Conservation (phyloP, 2,329 filamentous ascomycete species). For the Coniochaeta sp. region DNA sequence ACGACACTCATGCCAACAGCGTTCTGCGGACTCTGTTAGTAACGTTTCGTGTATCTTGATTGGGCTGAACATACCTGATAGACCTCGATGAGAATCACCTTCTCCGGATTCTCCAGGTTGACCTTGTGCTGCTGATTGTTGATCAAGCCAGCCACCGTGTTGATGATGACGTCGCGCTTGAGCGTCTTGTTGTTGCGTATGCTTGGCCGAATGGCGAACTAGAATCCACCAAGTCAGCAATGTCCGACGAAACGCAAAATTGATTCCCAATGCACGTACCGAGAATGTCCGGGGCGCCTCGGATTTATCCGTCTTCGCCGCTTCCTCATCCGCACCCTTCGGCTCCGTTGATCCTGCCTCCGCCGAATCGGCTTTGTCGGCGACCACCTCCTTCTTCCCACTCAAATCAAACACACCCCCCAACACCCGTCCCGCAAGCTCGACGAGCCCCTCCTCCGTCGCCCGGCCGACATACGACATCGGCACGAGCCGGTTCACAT, state of each 20-base stretch:
- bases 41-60: background rate
- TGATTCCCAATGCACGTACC: conserved; percentile 26
- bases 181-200: conserved; percentile 67
- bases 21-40: conserved; percentile 39
- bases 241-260: background rate
- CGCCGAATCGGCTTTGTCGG: background rate
- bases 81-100: conserved; percentile 72
- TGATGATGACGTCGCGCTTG: conserved; percentile 63
- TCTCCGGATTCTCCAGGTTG: conserved; percentile 69
- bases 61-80: conserved; percentile 56
- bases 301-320: background rate
- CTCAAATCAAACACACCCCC: conserved; percentile 52
- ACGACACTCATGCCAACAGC: conserved; percentile 76
- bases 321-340: conserved; percentile 6
- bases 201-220: conserved; percentile 82
- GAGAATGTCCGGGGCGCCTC: conserved; percentile 23
- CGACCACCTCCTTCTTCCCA: conserved; percentile 11
- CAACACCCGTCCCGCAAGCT: conserved; percentile 57
- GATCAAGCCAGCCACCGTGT: conserved; percentile 60
- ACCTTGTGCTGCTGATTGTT: conserved; percentile 62
- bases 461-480: conserved; percentile 53
- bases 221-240: background rate
- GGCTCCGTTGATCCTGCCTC: conserved; percentile 7
- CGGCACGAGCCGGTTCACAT: conserved; percentile 52
- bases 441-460: conserved; percentile 59